phyloP scores from a whole-genome alignment of 345 rosid genomes.

The Turritis glabra region DNA sequence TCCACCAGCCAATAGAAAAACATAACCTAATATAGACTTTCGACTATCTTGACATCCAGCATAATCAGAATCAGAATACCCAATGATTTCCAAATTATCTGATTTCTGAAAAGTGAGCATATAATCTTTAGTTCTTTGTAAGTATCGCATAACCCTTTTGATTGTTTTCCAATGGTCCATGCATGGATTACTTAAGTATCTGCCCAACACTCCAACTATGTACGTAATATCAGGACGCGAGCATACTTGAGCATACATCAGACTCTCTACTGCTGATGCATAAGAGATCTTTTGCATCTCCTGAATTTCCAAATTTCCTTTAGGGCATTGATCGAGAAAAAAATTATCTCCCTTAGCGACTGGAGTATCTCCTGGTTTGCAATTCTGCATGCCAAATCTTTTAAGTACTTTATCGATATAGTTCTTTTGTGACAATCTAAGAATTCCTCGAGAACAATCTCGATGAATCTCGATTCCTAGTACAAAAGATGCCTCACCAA shows the following conservation, averaged over 20 bases:
- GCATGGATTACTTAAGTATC: background rate
- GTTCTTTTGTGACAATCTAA: no score
- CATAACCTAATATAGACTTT: no score
- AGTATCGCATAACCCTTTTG: background rate
- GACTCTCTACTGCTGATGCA: background rate
- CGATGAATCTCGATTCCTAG: background rate
- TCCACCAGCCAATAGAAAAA: no score
- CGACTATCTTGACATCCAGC: no score
- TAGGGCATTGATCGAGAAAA: background rate
- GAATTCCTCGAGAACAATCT: no score
- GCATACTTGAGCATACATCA: conserved; percentile 2
- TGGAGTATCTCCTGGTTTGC: background rate
- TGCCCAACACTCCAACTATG: background rate
- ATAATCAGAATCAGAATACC: no score
- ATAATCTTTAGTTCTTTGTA: background rate
- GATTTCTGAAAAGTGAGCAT: no score
- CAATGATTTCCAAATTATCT: no score
- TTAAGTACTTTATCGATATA: no score
- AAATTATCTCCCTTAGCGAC: background rate
- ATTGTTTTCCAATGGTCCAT: background rate
- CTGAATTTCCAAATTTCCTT: background rate
- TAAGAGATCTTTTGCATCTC: background rate
- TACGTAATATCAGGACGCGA: background rate
- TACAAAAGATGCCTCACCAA: conserved; percentile 1
- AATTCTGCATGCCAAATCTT: no score